Conservation (phyloP, 2,329 filamentous ascomycete genomes). For the Metarhizium sp. region DNA sequence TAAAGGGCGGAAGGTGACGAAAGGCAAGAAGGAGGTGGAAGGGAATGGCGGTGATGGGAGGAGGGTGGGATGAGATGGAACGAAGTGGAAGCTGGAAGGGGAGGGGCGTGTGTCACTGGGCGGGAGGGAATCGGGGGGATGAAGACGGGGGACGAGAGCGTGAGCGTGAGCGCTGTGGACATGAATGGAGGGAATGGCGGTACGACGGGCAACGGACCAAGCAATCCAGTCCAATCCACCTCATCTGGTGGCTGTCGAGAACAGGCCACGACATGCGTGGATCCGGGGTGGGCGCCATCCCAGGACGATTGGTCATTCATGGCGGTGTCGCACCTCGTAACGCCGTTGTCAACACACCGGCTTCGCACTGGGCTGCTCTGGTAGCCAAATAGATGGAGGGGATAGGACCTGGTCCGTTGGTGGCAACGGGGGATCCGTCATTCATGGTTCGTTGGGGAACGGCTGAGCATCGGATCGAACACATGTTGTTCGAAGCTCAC, state of each 20-base stretch:
- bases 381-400: not conserved
- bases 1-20: slow-evolving; percentile 22
- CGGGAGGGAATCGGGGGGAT: slow-evolving; percentile 10
- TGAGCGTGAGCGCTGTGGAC: not conserved
- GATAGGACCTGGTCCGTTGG: not conserved
- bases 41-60: slow-evolving; percentile 26
- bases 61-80: slow-evolving; percentile 23
- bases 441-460: not conserved
- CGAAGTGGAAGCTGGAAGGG: slow-evolving; percentile 20
- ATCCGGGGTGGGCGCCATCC: slow-evolving; percentile 2
- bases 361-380: not conserved
- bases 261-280: slow-evolving; percentile 1
- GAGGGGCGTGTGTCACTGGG: slow-evolving; percentile 17
- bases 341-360: not conserved
- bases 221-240: slow-evolving; percentile 1
- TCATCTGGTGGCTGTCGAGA: not conserved
- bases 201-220: slow-evolving; percentile 5
- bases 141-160: slow-evolving; percentile 2
- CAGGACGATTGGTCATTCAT: not conserved
- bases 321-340: not conserved
- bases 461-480: not conserved
- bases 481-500: not conserved
- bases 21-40: slow-evolving; percentile 15
- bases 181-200: slow-evolving; percentile 3
- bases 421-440: not conserved